phyloP scores from a whole-genome alignment of 2,329 filamentous ascomycete species.

The Alternaria hordeiaustralica region DNA sequence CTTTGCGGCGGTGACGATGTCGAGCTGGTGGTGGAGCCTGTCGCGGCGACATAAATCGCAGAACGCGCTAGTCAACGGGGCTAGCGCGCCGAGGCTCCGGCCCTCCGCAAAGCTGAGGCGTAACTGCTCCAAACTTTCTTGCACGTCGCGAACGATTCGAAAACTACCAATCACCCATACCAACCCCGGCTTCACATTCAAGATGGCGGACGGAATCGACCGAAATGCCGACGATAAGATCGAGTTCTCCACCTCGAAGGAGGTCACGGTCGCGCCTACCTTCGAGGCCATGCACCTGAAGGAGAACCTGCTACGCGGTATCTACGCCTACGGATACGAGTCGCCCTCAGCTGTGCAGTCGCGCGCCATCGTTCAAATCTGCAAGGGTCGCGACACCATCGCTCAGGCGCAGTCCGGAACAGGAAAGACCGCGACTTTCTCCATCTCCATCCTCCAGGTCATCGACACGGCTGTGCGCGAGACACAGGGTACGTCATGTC shows the following conservation, averaged over 20 bases:
- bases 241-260: constrained; percentile 98
- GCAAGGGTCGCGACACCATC: constrained; percentile 98
- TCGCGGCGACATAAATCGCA: constrained; percentile 22
- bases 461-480: constrained; percentile 93
- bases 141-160: constrained; percentile 11
- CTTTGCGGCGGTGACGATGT: constrained; percentile 27
- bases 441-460: constrained; percentile 93
- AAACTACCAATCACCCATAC: not conserved
- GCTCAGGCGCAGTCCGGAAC: constrained; percentile 97
- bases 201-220: constrained; percentile 92
- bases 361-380: constrained; percentile 97
- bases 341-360: constrained; percentile 98
- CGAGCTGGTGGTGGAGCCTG: constrained; percentile 17
- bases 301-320: constrained; percentile 93
- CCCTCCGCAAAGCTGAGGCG: constrained; percentile 22
- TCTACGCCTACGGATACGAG: constrained; percentile 98
- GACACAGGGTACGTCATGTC: constrained; percentile 67
- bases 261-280: constrained; percentile 92
- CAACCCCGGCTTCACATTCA: constrained; percentile 39
- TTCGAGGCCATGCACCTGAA: constrained; percentile 82
- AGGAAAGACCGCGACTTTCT: constrained; percentile 96
- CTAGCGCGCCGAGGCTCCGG: constrained; percentile 20
- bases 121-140: constrained; percentile 34
- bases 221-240: constrained; percentile 94
- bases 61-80: constrained; percentile 21